Conservation (phyloP, 2,329 filamentous ascomycete species). For the Atkinsonella texensis region DNA sequence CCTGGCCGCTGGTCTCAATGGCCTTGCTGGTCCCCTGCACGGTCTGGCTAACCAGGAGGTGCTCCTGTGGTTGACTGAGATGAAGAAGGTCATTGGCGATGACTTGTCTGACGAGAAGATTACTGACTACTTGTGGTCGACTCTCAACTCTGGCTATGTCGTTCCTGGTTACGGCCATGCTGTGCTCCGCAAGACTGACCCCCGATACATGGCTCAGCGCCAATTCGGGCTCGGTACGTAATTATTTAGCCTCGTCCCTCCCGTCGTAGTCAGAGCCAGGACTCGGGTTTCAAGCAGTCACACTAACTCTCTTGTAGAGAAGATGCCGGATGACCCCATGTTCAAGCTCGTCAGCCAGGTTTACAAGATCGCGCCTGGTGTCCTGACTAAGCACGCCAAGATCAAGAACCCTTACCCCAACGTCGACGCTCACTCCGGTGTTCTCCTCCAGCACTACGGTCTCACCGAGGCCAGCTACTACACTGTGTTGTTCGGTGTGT, state of each 20-base stretch:
- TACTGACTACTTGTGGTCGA: constrained; percentile 97
- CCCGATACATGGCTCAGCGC: constrained; percentile 96
- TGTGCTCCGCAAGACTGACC: constrained; percentile 98
- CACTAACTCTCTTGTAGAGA: constrained; percentile 35
- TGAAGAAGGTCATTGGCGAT: constrained; percentile 90
- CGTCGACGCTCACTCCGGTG: constrained; percentile 97
- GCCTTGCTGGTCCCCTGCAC: constrained; percentile 95
- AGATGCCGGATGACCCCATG: constrained; percentile 95
- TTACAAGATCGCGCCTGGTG: constrained; percentile 98
- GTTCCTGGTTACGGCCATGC: constrained; percentile 98
- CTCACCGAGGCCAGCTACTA: constrained; percentile 99
- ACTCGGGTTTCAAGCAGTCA: background rate
- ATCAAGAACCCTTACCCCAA: constrained; percentile 99
- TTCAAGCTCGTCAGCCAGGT: constrained; percentile 99
- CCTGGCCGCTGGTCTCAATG: constrained; percentile 90
- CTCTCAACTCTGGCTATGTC: constrained; percentile 88
- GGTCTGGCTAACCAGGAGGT: constrained; percentile 99
- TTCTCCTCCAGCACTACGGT: constrained; percentile 98
- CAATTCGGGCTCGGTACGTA: constrained; percentile 65
- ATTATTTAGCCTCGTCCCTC: background rate
- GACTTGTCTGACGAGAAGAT: constrained; percentile 94
- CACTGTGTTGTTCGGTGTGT: constrained; percentile 98
- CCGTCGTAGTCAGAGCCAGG: background rate
- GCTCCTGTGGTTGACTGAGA: constrained; percentile 96
- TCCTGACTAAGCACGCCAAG: constrained; percentile 99